A percentile compares a stretch with the other conserved stretches of the same genome.
These are phyloP conservation scores for Macaranga tanarius DNA, from an alignment of 441 rosid species.

Conservation along the genomic window DNA sequence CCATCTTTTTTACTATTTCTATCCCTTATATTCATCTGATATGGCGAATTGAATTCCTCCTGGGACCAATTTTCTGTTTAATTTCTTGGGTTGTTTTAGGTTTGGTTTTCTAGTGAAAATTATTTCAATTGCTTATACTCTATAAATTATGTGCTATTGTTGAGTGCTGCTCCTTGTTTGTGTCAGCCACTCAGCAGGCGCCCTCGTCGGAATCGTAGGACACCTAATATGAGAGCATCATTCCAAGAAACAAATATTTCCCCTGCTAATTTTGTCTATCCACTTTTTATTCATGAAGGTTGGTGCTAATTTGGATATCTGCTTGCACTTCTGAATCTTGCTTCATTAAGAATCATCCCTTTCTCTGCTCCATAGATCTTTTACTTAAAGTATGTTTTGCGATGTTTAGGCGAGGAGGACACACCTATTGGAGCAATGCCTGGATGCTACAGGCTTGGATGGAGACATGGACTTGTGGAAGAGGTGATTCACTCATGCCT, in stretches of 20 bases:
- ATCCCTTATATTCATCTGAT: not conserved
- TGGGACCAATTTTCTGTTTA: not conserved
- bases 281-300: constrained; percentile 97
- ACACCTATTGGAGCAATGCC: constrained; percentile 99
- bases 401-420: constrained; percentile 77
- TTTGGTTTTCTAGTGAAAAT: not conserved
- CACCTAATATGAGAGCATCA: constrained; percentile 65
- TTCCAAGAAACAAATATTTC: constrained; percentile 85
- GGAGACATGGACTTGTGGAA: constrained; percentile 91
- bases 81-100: not conserved
- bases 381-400: constrained; percentile 4
- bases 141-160: constrained; percentile 14
- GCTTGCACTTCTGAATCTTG: not conserved
- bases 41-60: not conserved
- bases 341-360: not conserved
- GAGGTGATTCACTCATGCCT: constrained; percentile 48
- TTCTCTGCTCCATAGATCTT: not conserved
- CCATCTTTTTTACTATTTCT: too few species aligned
- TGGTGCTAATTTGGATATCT: constrained; percentile 20
- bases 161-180: not conserved
- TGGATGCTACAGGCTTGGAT: constrained; percentile 97
- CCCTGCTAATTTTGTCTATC: constrained; percentile 88
- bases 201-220: constrained; percentile 79
- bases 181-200: constrained; percentile 72
- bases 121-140: not conserved